Percentiles rank a stretch among this genome's conserved stretches.
phyloP scores from a whole-genome alignment of 805 yeast genomes.

The Candida cerambycidarum region DNA sequence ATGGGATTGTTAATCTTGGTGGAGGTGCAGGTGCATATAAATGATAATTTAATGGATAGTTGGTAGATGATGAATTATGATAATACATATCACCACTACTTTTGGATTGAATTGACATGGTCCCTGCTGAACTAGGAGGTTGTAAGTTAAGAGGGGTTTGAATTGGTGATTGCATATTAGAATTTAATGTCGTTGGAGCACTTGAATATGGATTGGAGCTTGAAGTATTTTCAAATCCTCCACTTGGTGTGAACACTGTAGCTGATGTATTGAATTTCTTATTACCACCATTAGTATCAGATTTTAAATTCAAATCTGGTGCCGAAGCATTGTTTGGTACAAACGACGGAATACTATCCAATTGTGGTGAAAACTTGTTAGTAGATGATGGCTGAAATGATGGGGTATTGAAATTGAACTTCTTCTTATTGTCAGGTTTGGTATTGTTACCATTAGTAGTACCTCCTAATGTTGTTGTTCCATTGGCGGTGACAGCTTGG shows the following conservation, averaged over 20 bases:
- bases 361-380: conserved; percentile 48
- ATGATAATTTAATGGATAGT: conserved; percentile 72
- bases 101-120: conserved; percentile 13
- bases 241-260: conserved; percentile 38
- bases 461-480: not conserved
- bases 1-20: conserved; percentile 59
- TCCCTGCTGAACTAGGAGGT: conserved; percentile 1
- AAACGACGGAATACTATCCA: conserved; percentile 49
- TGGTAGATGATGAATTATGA: conserved; percentile 9
- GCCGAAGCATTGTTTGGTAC: conserved; percentile 36
- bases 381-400: conserved; percentile 37
- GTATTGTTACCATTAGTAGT: conserved; percentile 1
- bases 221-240: not conserved
- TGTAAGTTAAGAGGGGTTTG: not conserved
- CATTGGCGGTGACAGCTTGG: conserved; percentile 7
- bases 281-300: conserved; percentile 1
- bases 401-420: conserved; percentile 42
- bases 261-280: conserved; percentile 38
- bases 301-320: not conserved
- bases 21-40: conserved; percentile 89
- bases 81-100: conserved; percentile 21
- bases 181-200: conserved; percentile 5
- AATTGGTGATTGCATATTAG: conserved; percentile 3
- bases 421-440: conserved; percentile 14
- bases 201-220: conserved; percentile 2